Evolutionary conservation across 2,329 filamentous ascomycete genomes (phyloP).

Genomic region (Ophiostoma sp.): DNA sequence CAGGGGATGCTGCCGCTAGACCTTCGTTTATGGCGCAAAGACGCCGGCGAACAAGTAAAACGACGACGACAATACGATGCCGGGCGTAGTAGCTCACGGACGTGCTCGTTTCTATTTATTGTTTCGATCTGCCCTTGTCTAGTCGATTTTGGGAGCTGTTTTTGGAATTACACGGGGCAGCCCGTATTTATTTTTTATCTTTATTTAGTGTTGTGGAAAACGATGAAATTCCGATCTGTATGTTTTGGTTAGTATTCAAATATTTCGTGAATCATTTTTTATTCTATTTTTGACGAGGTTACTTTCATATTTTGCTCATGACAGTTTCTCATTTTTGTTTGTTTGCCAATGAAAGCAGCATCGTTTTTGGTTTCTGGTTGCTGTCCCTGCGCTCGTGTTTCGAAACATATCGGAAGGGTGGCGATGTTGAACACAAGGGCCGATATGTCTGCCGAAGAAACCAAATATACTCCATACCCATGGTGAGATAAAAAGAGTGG

Average conservation of each 20-base stretch:
- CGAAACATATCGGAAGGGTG: neutral
- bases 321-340: too few species aligned
- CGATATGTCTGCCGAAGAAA: neutral
- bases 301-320: neutral
- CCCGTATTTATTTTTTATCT: neutral
- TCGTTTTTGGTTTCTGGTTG: neutral
- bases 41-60: neutral
- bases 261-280: neutral
- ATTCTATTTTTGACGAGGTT: neutral
- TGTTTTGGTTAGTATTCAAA: neutral
- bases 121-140: conserved; percentile 7
- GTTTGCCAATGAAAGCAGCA: too few species aligned
- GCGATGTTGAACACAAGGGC: neutral
- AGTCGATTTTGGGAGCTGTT: neutral
- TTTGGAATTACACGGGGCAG: neutral
- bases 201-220: neutral
- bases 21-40: conserved; percentile 3
- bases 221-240: neutral
- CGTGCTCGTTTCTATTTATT: neutral
- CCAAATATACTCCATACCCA: neutral
- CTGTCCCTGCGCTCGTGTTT: neutral
- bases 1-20: neutral
- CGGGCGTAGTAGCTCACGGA: neutral
- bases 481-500: neutral
- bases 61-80: neutral